phyloP scores from a whole-genome alignment of 164 flowering plant species.

The Hamamelis virginiana region DNA sequence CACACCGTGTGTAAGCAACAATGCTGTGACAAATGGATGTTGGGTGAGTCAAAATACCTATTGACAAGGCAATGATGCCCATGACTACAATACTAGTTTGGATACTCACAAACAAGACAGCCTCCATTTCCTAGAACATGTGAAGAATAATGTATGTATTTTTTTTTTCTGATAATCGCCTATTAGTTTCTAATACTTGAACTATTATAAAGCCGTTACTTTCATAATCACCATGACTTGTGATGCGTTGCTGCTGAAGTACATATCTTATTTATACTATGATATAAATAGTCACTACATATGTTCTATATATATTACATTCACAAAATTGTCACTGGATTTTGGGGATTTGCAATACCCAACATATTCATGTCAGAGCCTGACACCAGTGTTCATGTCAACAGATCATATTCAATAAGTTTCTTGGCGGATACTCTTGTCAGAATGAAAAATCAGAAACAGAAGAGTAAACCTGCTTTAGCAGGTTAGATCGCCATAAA shows the following conservation, averaged over 20 bases:
- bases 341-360: not conserved
- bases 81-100: not conserved
- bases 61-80: not conserved
- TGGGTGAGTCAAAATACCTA: not conserved
- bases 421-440: too few relatives aligned
- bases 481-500: too few relatives aligned
- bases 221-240: not conserved
- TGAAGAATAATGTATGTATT: too few relatives aligned
- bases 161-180: too few relatives aligned
- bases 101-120: not conserved
- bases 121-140: not conserved
- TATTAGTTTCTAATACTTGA: not conserved
- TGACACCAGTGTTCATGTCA: not conserved
- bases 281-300: not conserved
- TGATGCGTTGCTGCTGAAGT: not conserved
- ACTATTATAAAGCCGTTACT: not conserved
- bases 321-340: not conserved
- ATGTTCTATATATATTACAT: not conserved
- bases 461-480: too few relatives aligned
- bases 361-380: not conserved
- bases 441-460: too few relatives aligned
- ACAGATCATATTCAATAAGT: too few relatives aligned
- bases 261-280: not conserved
- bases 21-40: not conserved
- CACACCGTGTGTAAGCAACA: too few relatives aligned